phyloP scores from a whole-genome alignment of 148 eudicot species.

The Rhododendron simsii region DNA sequence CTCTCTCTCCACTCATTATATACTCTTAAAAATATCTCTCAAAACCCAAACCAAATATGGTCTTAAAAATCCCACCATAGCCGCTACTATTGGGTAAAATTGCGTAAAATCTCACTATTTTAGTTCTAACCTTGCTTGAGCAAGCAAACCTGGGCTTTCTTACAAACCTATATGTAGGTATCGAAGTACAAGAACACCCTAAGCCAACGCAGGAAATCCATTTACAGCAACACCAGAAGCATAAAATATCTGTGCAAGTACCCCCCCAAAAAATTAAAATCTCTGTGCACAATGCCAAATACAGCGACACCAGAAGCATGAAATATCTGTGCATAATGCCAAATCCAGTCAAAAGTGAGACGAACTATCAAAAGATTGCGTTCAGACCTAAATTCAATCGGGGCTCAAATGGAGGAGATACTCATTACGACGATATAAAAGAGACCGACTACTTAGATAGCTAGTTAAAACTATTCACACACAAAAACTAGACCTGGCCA shows the following conservation, averaged over 20 bases:
- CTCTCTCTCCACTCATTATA: too few relatives aligned
- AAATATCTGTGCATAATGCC: not conserved
- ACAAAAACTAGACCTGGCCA: not conserved
- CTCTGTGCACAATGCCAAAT: not conserved
- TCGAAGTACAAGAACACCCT: not conserved
- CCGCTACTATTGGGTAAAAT: too few relatives aligned
- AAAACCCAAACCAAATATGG: too few relatives aligned
- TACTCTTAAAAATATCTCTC: too few relatives aligned
- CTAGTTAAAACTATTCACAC: not conserved
- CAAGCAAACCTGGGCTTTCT: not conserved
- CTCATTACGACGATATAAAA: not conserved
- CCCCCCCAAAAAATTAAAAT: too few relatives aligned
- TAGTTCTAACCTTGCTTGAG: not conserved
- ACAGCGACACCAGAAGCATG: not conserved
- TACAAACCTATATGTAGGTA: not conserved
- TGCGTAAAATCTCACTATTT: too few relatives aligned
- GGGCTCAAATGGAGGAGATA: not conserved
- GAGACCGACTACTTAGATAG: not conserved
- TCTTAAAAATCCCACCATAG: too few relatives aligned
- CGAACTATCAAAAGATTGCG: not conserved
- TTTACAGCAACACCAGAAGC: not conserved
- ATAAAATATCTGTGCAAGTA: too few relatives aligned
- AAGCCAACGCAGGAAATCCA: not conserved
- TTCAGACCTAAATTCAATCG: not conserved
- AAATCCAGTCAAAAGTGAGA: not conserved